Base-by-base conservation (phyloP, 208 protist genomes). In the Porcisia hertigi region DNA sequence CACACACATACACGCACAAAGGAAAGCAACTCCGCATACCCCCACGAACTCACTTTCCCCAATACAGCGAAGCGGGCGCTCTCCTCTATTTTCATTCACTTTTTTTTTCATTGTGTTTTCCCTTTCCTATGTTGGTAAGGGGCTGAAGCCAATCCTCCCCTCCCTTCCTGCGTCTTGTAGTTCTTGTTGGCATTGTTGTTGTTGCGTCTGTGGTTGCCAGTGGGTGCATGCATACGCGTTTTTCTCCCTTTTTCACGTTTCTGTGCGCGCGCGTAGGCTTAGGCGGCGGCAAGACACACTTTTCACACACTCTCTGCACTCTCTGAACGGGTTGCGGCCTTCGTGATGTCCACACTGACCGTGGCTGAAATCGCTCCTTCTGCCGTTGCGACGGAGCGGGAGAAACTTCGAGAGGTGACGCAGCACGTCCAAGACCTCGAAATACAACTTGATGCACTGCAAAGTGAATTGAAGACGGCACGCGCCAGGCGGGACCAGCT, bases 351-450 rank as follows among this genome's bases (percentile, higher is more conserved):
- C 3, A 47, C 62, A 16, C 76, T 88, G 30, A 85, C 87, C 6
- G 70, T 66, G 18, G 82, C 62, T 9, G 89, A 96, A 18, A 71
- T 94, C 20, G 67, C 86, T 18, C 39, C 79, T 36, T 58, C 85
- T 52, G 73, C 81, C 12, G 93, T 96, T 52, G 77, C 73, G 63
- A 67, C 63, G 23, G 77, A 88, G 78, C 71, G 87, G 65, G 57
- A 75, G 52, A 71, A 77, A 60, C 75, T 90, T 58, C 49, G 53
- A 49, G 70, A 86, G 41, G 71, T 97, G 11, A 87, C 97, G 62
- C 87, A 97, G 74, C 80, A 77, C 16, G 76, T 99, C 53, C 70
- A 89, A 39, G 72, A 79, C 45, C 84, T 98, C 79, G 89, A 98
- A 77, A 86, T 91, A 55, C 92, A 97, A 79, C 54, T 98, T 7